These are phyloP conservation scores for Pythium grandisporangium DNA, from an alignment of 352 stramenopile species.

Conservation along the genomic window DNA sequence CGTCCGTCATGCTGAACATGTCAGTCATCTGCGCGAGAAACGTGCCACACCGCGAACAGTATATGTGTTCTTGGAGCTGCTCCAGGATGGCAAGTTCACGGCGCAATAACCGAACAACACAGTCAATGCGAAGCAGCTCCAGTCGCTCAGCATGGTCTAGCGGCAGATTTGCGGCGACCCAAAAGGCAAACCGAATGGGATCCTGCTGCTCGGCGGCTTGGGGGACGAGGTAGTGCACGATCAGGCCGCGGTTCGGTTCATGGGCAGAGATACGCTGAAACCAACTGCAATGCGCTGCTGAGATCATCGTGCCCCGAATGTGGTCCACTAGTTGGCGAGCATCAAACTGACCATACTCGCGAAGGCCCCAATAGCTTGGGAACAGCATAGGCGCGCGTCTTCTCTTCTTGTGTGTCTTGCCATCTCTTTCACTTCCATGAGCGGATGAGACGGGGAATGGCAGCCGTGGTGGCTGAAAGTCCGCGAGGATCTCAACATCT, in stretches of 20 bases:
- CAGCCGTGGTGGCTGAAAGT: slow-evolving; percentile 25
- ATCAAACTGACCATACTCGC: slow-evolving; percentile 53
- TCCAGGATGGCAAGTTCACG: slow-evolving; percentile 45
- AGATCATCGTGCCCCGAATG: slow-evolving; percentile 61
- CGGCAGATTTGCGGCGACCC: slow-evolving; percentile 65
- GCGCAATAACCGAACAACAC: slow-evolving; percentile 45
- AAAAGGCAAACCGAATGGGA: slow-evolving; percentile 68
- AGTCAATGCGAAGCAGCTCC: slow-evolving; percentile 48
- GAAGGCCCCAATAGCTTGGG: slow-evolving; percentile 34
- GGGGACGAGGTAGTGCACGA: slow-evolving; percentile 14
- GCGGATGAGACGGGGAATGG: slow-evolving; percentile 17
- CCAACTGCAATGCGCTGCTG: slow-evolving; percentile 65
- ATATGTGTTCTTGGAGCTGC: slow-evolving; percentile 53
- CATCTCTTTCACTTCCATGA: background rate
- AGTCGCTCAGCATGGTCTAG: slow-evolving; percentile 47
- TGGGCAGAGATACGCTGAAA: slow-evolving; percentile 20
- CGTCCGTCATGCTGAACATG: slow-evolving; percentile 71
- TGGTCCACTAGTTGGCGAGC: slow-evolving; percentile 37
- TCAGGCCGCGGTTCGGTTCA: slow-evolving; percentile 8
- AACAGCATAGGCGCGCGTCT: slow-evolving; percentile 16
- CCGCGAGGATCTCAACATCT: slow-evolving; percentile 57
- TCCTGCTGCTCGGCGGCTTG: slow-evolving; percentile 36
- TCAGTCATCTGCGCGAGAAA: slow-evolving; percentile 59
- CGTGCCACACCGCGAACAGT: slow-evolving; percentile 49
- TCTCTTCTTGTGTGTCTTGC: background rate